Evolutionary conservation across 2,329 filamentous ascomycete species (phyloP).

Genomic region (Neocatenulostroma microsporum): DNA sequence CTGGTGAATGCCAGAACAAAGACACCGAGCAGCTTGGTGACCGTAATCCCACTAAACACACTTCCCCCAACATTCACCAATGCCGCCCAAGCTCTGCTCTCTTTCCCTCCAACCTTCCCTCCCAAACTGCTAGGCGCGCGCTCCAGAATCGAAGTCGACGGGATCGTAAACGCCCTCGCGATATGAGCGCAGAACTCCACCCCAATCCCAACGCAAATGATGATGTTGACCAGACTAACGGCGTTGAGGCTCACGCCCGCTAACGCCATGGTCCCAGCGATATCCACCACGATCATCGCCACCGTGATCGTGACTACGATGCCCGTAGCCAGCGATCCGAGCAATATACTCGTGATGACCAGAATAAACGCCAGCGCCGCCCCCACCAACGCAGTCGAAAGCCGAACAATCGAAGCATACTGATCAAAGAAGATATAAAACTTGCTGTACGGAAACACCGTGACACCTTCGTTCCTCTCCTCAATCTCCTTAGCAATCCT

Average conservation of each 20-base stretch:
- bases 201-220: constrained; percentile 93
- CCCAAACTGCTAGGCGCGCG: constrained; percentile 62
- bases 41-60: constrained; percentile 91
- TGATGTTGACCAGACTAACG: constrained; percentile 87
- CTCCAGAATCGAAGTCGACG: constrained; percentile 72
- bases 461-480: constrained; percentile 62
- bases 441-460: constrained; percentile 93
- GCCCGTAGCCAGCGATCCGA: constrained; percentile 77
- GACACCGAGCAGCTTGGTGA: constrained; percentile 91
- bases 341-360: constrained; percentile 65
- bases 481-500: constrained; percentile 75
- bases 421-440: constrained; percentile 99
- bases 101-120: constrained; percentile 47
- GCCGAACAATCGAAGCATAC: constrained; percentile 73
- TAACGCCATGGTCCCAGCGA: constrained; percentile 89
- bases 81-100: constrained; percentile 84
- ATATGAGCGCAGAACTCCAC: constrained; percentile 98
- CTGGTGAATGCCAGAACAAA: constrained; percentile 86
- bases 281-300: constrained; percentile 86
- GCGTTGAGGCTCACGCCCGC: constrained; percentile 87
- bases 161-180: constrained; percentile 92
- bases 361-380: constrained; percentile 82
- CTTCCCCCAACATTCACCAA: constrained; percentile 90
- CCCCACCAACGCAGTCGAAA: constrained; percentile 72
- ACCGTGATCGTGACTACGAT: constrained; percentile 79